Conservation (phyloP, 768 basidiomycete genomes). For the Pleurotus tuber-regium region DNA sequence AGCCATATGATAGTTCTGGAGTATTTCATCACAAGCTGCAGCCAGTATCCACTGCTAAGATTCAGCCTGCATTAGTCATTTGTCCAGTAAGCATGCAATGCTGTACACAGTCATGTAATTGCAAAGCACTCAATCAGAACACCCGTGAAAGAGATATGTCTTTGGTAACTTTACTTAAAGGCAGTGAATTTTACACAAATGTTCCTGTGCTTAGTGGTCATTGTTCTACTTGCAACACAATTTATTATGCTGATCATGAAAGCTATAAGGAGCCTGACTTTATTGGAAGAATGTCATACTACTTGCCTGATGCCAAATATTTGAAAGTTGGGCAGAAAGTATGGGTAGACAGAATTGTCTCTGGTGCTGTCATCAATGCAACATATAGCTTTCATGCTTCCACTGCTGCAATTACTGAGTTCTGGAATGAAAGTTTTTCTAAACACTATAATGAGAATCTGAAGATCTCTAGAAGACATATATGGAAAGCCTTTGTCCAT, state of each 20-base stretch:
- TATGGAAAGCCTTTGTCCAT: no score
- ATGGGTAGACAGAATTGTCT: slow-evolving; percentile 16
- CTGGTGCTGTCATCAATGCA: slow-evolving; percentile 14
- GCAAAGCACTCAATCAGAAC: not conserved
- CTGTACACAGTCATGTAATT: not conserved
- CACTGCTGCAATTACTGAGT: slow-evolving; percentile 13
- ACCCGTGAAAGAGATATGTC: not conserved
- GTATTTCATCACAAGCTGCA: not conserved
- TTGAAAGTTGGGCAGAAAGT: slow-evolving; percentile 14
- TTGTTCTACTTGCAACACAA: slow-evolving; percentile 14
- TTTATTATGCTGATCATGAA: slow-evolving; percentile 21
- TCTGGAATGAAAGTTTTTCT: no score
- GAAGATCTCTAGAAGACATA: no score
- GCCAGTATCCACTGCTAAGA: not conserved
- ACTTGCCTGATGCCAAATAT: slow-evolving; percentile 14
- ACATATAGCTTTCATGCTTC: slow-evolving; percentile 19
- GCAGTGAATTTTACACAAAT: no score
- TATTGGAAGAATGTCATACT: not conserved
- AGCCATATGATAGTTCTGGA: not conserved
- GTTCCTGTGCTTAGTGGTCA: slow-evolving; percentile 15
- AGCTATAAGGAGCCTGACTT: not conserved
- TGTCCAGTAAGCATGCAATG: not conserved
- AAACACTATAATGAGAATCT: no score
- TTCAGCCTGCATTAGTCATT: not conserved
- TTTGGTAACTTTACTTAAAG: not conserved